phyloP scores from a whole-genome alignment of 345 rosid species.

The Melaleuca alternifolia region DNA sequence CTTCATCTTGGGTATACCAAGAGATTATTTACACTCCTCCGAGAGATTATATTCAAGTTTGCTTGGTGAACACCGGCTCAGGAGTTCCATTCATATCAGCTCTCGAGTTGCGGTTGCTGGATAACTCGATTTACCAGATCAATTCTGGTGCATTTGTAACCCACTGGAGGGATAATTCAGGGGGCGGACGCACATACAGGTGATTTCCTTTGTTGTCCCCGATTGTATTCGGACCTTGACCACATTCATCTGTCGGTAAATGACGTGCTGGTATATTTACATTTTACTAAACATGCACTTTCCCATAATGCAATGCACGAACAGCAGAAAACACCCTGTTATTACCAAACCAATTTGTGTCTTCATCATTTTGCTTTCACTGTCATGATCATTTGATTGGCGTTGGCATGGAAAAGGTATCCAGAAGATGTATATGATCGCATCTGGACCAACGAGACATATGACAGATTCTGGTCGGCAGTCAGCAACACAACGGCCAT shows the following conservation, averaged over 20 bases:
- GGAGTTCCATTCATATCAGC: constrained; percentile 49
- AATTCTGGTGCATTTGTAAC: not conserved
- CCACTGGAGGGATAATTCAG: fast-evolving
- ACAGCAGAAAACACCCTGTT: not conserved
- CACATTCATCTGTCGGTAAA: fast-evolving
- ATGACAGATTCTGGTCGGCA: no score
- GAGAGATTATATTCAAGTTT: constrained; percentile 18
- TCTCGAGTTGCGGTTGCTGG: constrained; percentile 18
- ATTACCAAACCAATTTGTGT: not conserved
- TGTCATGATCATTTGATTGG: not conserved
- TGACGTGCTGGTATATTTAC: fast-evolving
- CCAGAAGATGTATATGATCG: not conserved
- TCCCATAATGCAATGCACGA: not conserved
- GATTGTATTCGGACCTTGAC: fast-evolving
- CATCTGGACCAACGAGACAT: not conserved
- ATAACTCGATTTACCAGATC: not conserved
- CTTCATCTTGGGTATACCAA: not conserved
- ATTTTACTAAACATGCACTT: not conserved
- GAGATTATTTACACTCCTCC: constrained; percentile 28
- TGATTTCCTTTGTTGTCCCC: not conserved
- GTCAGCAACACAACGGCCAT: not conserved
- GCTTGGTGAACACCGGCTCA: constrained; percentile 31
- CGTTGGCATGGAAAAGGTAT: not conserved
- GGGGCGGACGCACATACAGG: not conserved
- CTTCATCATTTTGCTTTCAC: not conserved